Base-by-base conservation (phyloP, 2,329 filamentous ascomycete genomes). In the Botryotinia calthae region DNA sequence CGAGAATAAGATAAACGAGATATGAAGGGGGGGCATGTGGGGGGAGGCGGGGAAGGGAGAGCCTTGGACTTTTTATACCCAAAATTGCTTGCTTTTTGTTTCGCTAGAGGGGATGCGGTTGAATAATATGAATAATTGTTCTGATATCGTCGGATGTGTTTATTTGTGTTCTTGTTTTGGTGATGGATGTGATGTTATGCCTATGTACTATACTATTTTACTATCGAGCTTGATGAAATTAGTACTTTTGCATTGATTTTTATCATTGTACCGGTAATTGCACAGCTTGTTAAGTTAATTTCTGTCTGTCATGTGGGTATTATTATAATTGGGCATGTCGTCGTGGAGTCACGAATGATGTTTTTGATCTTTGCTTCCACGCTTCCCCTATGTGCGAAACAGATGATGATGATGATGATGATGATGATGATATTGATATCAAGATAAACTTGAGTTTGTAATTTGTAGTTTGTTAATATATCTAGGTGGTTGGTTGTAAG, bases 181-280 rank as follows among this genome's bases (percentile, higher is more conserved):
- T 25, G 20, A 48, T 22, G 7, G 10, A 34, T 37, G 9, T 25
- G 20, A 40, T 16, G 2, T 5, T 40, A 40, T 22, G 7, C 9
- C 22, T 9, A 18, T 61, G 5, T 5, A 37, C 31, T 40, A 25
- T 40, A 5, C 1, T 25, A 20, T 4, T 37, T 25, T 37, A 16
- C 31, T 20, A 18, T 34, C 28, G 7, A 20, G 5, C n/a, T 58
- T 58, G 12, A 34, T 18, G 25, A 2, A 16, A 1, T 59, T 4
- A 8, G 2, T 59, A 12, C 22, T 22, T 31, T 7, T 22, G n/a
- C 28, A 58, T 31, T 2, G 7, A 6, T 20, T 34, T 34, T 10
- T 4, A 20, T 10, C 2, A 31, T 12, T 14, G 18, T 28, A 0
- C 18, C 16, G 8, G 1, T 4, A n/a, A 31, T 31, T 6, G 0